Percentiles rank a stretch among this genome's conserved stretches.
phyloP scores from a whole-genome alignment of 2,329 filamentous ascomycete genomes.

The Trichoderma brevicompactum region DNA sequence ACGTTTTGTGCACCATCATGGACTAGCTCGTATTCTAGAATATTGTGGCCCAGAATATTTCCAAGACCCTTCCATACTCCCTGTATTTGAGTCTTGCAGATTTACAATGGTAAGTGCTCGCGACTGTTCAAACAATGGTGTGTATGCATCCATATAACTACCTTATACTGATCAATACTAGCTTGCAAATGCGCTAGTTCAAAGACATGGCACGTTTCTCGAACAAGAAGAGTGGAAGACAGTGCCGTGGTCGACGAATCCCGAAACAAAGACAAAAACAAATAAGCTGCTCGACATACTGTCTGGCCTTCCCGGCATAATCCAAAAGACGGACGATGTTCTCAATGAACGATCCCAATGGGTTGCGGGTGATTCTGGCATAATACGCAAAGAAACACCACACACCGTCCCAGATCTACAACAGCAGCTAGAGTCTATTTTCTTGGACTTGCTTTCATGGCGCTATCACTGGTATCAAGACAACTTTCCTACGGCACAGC shows the following conservation, averaged over 20 bases:
- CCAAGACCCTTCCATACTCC: background rate
- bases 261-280: background rate
- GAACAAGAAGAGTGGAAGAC: constrained; percentile 2
- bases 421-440: constrained; percentile 1
- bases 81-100: constrained; percentile 6
- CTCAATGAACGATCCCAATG: constrained; percentile 15
- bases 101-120: background rate
- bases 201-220: background rate
- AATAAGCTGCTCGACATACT: constrained; percentile 16
- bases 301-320: background rate
- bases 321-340: background rate
- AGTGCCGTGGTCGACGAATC: background rate
- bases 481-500: background rate
- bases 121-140: too few relatives aligned
- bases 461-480: background rate
- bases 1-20: constrained; percentile 1
- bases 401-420: background rate
- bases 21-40: constrained; percentile 13
- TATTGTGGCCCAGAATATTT: constrained; percentile 12
- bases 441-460: constrained; percentile 7
- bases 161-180: background rate
- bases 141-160: background rate
- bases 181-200: constrained; percentile 17
- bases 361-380: background rate
- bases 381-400: background rate